Base-by-base conservation (phyloP, 2,329 filamentous ascomycete genomes). In the Fusarium marasasianum region DNA sequence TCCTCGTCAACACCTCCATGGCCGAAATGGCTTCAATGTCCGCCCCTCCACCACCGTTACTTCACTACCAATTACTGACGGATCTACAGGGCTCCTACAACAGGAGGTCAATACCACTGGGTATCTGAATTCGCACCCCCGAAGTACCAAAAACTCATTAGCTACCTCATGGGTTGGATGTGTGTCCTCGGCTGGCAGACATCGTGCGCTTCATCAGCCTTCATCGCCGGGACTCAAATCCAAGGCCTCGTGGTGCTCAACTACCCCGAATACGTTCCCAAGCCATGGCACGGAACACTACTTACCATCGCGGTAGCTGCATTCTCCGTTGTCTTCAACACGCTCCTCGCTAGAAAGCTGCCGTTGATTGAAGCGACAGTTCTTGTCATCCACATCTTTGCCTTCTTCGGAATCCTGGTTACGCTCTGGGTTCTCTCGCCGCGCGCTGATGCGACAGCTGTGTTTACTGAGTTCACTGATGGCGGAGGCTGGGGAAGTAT, bases 31-130 rank as follows among this genome's bases (percentile, higher is more conserved):
- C 84, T 3, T 86, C 84, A 10, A 88, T 88, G 82, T 77, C 13
- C 26, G 74, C 45, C 8, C 3, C 1, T 1, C 22, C 8, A 17
- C 10, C 6, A 3, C 10, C 15, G 2, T 5, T 10, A 14, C 14
- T n/a, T 5, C 3, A n/a, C 1, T 0, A 2, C 6, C 11, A 12
- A n/a, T 44, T 18, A 17, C 45, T 76, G 1, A 72, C 59, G 2
- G 5, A 53, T 29, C 17, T 40, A 1, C 22, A 77, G 75, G 75
- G 87, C 87, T 6, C 88, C 88, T 1, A 90, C 87, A 0, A 84
- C 85, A 12, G 88, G 88, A 29, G 89, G 89, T 4, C 88, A 90
- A 73, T 90, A 90, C 69, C 87, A 89, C 72, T 90, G 87, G 87
- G 87, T 89, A 3, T 88, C 84, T 3, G 87, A 88, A 57, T 88